Base-by-base conservation (phyloP, 2,329 filamentous ascomycete genomes). In the Talaromyces sp. region DNA sequence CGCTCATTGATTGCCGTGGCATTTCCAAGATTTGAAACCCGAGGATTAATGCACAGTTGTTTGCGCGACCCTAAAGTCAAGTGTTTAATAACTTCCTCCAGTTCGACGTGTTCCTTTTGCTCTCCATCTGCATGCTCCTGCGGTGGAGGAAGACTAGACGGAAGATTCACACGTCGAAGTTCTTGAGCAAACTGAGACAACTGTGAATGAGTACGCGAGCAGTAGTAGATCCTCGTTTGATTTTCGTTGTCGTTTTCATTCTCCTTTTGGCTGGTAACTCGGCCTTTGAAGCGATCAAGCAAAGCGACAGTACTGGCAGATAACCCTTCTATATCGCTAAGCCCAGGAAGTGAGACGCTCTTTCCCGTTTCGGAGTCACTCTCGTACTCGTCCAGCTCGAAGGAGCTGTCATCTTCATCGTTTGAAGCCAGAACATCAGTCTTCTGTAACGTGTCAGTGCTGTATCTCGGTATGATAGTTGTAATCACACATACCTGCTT, bases 201-300 rank as follows among this genome's bases (percentile, higher is more conserved):
- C 68, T 97, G 92, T 2, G 92, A 97, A 72, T 97, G 92, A 1
- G 92, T 97, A 68, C 92, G 84, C 7, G 92, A 97, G 57, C 91
- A 94, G 74, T 93, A 96, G 72, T 89, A 96, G 53, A 97, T 89
- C 79, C 93, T 96, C 53, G 88, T 78, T 63, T 88, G 85, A 56
- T 90, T 84, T 11, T 83, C 78, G 7, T 80, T 71, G 37, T 83
- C 78, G n/a, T 78, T 73, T 37, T 83, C 78, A n/a, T 78, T 73
- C 7, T 78, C 75, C 15, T 70, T 65, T 17, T 67, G 70, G 21
- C 65, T 58, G 13, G 67, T 66, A 41, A 63, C 59, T 35, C 71
- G 69, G 71, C 63, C 85, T 66, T 82, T 83, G 33, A 87, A 81
- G 63, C 84, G 86, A 57, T 88, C 82, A 73, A 97, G 83, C 48